Evolutionary conservation across 1,284 basidiomycete genomes (phyloP).

Genomic region (Papiliotrema fonsecae): DNA sequence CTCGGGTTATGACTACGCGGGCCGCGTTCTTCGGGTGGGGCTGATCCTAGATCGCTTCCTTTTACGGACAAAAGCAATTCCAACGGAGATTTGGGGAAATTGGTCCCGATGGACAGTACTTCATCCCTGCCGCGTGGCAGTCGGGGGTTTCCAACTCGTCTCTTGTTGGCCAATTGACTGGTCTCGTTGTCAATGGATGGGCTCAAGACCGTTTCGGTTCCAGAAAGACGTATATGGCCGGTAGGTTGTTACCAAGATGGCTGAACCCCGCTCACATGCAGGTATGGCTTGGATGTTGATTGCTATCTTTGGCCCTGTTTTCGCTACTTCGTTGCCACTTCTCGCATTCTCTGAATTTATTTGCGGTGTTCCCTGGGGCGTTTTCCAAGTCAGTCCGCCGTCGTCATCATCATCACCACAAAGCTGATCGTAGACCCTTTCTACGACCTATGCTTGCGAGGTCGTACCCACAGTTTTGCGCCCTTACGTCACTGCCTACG

Average conservation of each 20-base stretch:
- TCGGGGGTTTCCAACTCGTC: constrained; percentile 44
- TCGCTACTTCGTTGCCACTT: constrained; percentile 41
- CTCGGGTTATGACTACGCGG: too few species aligned
- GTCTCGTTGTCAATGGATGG: constrained; percentile 45
- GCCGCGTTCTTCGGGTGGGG: neutral
- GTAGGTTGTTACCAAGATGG: too few species aligned
- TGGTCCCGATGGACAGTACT: constrained; percentile 8
- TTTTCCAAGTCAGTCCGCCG: constrained; percentile 21
- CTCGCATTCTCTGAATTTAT: constrained; percentile 19
- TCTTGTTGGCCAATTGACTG: constrained; percentile 40
- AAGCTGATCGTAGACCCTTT: constrained; percentile 41
- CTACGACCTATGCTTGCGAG: constrained; percentile 52
- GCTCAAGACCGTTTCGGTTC: constrained; percentile 45
- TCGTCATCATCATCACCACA: neutral
- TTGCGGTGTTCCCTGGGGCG: constrained; percentile 45
- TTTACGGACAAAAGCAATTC: constrained; percentile 33
- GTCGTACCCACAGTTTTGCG: constrained; percentile 51
- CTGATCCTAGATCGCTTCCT: constrained; percentile 20
- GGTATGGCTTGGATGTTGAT: constrained; percentile 35
- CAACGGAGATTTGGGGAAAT: constrained; percentile 22
- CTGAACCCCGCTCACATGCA: too few species aligned
- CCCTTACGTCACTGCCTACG: constrained; percentile 51
- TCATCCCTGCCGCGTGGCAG: constrained; percentile 48
- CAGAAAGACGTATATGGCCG: constrained; percentile 32
- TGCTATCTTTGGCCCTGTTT: constrained; percentile 34